These are phyloP conservation scores for Leucosporidium scottii DNA, from an alignment of 768 basidiomycete genomes.

Conservation along the genomic window DNA sequence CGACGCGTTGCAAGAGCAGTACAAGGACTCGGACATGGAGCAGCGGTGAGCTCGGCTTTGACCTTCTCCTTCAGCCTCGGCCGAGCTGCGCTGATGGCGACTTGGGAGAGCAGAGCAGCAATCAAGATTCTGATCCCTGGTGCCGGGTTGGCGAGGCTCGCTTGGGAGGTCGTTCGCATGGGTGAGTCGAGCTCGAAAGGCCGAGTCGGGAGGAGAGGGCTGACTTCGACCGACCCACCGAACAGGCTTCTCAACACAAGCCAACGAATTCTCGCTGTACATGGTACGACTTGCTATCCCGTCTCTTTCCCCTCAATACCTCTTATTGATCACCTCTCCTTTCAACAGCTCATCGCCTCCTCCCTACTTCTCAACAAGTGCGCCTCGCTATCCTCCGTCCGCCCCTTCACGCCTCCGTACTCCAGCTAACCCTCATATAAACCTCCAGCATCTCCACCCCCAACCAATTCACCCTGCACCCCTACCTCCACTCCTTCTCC, in stretches of 20 bases:
- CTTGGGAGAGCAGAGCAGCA: conserved; percentile 44
- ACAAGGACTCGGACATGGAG: conserved; percentile 51
- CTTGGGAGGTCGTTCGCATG: conserved; percentile 75
- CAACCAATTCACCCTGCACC: conserved; percentile 70
- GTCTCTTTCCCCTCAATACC: background rate
- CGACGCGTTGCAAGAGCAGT: conserved; percentile 61
- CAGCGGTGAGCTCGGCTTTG: conserved; percentile 47
- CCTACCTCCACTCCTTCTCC: conserved; percentile 87
- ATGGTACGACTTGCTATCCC: conserved; percentile 47
- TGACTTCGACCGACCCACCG: background rate
- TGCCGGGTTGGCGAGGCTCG: conserved; percentile 77
- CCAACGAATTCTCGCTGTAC: conserved; percentile 91
- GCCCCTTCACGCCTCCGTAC: background rate
- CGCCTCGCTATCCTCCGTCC: background rate
- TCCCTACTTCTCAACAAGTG: conserved; percentile 70
- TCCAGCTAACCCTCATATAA: no score
- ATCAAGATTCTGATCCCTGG: conserved; percentile 81
- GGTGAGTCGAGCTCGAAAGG: conserved; percentile 48
- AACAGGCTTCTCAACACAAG: conserved; percentile 64
- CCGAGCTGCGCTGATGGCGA: background rate
- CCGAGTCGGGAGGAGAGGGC: background rate
- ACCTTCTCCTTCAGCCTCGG: conserved; percentile 9
- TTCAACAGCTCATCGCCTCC: conserved; percentile 59
- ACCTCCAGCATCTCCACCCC: conserved; percentile 54
- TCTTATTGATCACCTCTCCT: background rate